A percentile compares a stretch with the other conserved stretches of the same genome.
Conservation (phyloP, 2,329 filamentous ascomycete genomes). For the Fusarium graminum region DNA sequence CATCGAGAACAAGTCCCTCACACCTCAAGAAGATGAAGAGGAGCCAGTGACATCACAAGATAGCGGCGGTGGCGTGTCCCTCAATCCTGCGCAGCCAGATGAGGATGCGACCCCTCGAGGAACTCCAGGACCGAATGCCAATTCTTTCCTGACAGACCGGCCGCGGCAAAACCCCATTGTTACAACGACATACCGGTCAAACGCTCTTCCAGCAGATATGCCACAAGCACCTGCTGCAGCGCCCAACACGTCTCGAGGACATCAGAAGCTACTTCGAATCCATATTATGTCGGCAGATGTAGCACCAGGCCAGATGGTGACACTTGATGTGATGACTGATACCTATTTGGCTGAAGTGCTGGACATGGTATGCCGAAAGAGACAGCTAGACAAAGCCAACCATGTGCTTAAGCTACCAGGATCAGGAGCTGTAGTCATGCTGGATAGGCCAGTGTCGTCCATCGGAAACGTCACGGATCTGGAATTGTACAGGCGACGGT, state of each 20-base stretch:
- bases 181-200: conserved; percentile 70
- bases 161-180: conserved; percentile 70
- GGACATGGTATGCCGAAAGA: conserved; percentile 80
- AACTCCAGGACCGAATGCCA: conserved; percentile 50
- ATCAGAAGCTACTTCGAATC: conserved; percentile 77
- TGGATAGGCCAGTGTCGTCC: conserved; percentile 83
- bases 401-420: conserved; percentile 83
- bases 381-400: conserved; percentile 81
- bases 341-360: conserved; percentile 87
- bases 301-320: conserved; percentile 79
- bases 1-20: conserved; percentile 75
- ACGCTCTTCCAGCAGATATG: conserved; percentile 67
- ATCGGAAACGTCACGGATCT: conserved; percentile 81
- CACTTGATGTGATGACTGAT: conserved; percentile 81
- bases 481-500: conserved; percentile 80
- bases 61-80: conserved; percentile 33
- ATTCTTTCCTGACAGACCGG: conserved; percentile 50
- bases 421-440: conserved; percentile 79
- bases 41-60: conserved; percentile 50
- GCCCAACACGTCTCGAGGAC: conserved; percentile 66
- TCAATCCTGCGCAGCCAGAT: conserved; percentile 51
- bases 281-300: conserved; percentile 78
- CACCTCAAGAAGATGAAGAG: conserved; percentile 73
- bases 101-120: conserved; percentile 48
- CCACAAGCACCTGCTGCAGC: conserved; percentile 63